Evolutionary conservation across 106 monocot genomes (phyloP).

Genomic region (Hemerocallis citrina): DNA sequence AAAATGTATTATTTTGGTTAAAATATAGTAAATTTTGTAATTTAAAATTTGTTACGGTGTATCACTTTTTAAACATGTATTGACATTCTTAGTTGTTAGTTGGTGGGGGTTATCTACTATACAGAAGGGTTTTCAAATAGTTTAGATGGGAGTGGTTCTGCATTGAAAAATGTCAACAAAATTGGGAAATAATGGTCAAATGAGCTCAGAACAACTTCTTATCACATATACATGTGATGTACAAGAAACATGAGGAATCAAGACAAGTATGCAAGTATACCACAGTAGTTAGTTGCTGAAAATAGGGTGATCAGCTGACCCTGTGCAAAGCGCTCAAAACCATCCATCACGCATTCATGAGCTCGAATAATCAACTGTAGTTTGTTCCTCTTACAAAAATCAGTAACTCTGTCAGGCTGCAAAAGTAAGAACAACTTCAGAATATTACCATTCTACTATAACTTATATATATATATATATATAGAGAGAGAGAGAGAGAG

Average conservation of each 20-base stretch:
- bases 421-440: constrained; percentile 17
- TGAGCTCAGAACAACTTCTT: background rate
- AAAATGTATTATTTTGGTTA: too few relatives aligned
- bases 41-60: too few relatives aligned
- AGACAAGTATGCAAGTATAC: constrained; percentile 26
- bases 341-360: constrained; percentile 99
- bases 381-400: constrained; percentile 90
- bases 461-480: too few relatives aligned
- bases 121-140: too few relatives aligned
- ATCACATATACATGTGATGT: background rate
- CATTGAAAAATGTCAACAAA: background rate
- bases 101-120: too few relatives aligned
- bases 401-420: constrained; percentile 95
- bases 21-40: too few relatives aligned
- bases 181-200: background rate
- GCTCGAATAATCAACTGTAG: constrained; percentile 96
- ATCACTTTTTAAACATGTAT: too few relatives aligned
- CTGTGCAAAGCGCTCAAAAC: constrained; percentile 97
- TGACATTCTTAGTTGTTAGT: too few relatives aligned
- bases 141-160: too few relatives aligned
- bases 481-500: too few relatives aligned
- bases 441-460: constrained; percentile 3
- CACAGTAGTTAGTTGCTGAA: constrained; percentile 98
- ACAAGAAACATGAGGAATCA: background rate
- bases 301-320: constrained; percentile 94